Conservation (phyloP, 768 basidiomycete genomes). For the Lanmaoa pseudosensibilis region DNA sequence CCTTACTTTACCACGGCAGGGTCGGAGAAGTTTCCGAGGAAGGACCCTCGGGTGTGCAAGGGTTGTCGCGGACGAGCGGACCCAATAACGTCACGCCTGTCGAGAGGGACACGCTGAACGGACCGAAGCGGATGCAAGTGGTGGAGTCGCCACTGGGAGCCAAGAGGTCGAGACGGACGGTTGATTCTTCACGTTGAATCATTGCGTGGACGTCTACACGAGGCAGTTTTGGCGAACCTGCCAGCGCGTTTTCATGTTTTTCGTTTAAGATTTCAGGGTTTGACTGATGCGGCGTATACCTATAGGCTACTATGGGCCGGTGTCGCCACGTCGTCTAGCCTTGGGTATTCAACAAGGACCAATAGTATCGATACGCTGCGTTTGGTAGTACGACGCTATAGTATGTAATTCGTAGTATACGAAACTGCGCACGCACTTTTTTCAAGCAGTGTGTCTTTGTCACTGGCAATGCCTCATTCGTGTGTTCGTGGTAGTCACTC, state of each 20-base stretch:
- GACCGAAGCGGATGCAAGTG: conserved; percentile 24
- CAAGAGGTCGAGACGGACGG: conserved; percentile 26
- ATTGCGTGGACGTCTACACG: not conserved
- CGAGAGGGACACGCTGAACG: conserved; percentile 35
- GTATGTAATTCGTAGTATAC: conserved; percentile 13
- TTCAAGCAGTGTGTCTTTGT: not conserved
- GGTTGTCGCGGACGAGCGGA: conserved; percentile 14
- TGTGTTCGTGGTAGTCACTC: not conserved
- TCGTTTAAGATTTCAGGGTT: not conserved
- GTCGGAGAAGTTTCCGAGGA: conserved; percentile 23
- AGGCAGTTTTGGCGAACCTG: not conserved
- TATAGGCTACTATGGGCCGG: not conserved
- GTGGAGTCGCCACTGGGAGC: conserved; percentile 31
- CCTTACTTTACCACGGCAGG: conserved; percentile 14
- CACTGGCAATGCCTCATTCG: not conserved
- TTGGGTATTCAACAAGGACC: not conserved
- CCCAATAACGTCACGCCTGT: conserved; percentile 55
- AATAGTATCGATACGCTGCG: not conserved
- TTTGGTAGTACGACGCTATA: not conserved
- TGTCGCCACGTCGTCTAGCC: not conserved
- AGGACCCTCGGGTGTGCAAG: conserved; percentile 15
- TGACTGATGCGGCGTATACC: not conserved
- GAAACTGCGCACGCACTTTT: not conserved
- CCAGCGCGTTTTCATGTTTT: not conserved
- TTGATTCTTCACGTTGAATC: conserved; percentile 16